Evolutionary conservation across 2,329 filamentous ascomycete genomes (phyloP).

Genomic region (Cladorrhinum sp.): DNA sequence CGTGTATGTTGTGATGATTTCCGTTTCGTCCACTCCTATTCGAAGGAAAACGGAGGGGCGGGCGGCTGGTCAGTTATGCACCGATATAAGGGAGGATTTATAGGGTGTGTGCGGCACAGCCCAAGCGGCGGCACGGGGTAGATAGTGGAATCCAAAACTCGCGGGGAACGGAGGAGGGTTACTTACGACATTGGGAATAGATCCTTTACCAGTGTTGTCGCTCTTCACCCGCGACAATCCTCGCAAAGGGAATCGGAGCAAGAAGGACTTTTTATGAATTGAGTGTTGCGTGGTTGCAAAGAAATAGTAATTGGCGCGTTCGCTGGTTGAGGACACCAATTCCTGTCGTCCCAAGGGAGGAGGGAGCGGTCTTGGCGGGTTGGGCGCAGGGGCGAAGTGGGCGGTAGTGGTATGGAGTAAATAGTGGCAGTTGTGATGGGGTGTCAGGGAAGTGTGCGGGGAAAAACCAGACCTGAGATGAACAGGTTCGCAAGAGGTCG

Average conservation of each 20-base stretch:
- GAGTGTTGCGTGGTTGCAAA: background rate
- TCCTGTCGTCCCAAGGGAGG: background rate
- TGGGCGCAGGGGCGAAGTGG: background rate
- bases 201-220: slow-evolving; percentile 27
- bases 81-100: slow-evolving; percentile 7
- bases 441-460: background rate
- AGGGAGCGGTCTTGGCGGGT: background rate
- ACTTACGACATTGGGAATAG: slow-evolving; percentile 33
- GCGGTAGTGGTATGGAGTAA: background rate
- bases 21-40: slow-evolving; percentile 22
- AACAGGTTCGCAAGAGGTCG: background rate
- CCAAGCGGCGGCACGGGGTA: slow-evolving; percentile 6
- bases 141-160: slow-evolving; percentile 5
- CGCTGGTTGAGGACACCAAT: background rate
- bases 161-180: slow-evolving; percentile 4
- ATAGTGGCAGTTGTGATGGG: background rate
- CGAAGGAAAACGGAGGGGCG: background rate
- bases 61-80: slow-evolving; percentile 3
- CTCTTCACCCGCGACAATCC: slow-evolving; percentile 48
- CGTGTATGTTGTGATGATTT: slow-evolving; percentile 30
- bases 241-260: slow-evolving; percentile 44
- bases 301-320: background rate
- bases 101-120: slow-evolving; percentile 23
- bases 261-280: slow-evolving; percentile 28
- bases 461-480: background rate